phyloP scores from a whole-genome alignment of 1,284 basidiomycete genomes.

The Mycosarcoma maydis region DNA sequence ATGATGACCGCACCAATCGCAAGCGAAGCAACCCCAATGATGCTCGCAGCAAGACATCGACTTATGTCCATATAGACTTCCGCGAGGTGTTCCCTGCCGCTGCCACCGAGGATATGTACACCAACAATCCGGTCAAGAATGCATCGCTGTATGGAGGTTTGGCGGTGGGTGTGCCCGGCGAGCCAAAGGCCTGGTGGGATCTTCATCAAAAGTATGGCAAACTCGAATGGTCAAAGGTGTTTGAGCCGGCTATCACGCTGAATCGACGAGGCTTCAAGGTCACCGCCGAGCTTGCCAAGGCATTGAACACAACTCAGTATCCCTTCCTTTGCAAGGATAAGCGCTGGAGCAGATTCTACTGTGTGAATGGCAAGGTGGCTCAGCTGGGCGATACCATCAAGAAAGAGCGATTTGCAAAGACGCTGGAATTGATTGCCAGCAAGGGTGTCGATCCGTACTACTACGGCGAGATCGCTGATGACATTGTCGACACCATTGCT shows the following conservation, averaged over 20 bases:
- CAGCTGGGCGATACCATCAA: slow-evolving; percentile 58
- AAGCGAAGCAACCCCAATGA: slow-evolving; percentile 18
- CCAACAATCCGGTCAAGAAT: slow-evolving; percentile 29
- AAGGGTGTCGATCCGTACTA: slow-evolving; percentile 60
- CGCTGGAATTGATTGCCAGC: slow-evolving; percentile 47
- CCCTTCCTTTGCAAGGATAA: slow-evolving; percentile 62
- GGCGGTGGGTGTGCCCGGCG: slow-evolving; percentile 66
- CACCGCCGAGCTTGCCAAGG: slow-evolving; percentile 48
- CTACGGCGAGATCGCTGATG: slow-evolving; percentile 51
- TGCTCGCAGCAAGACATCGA: slow-evolving; percentile 40
- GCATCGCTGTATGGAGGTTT: slow-evolving; percentile 53
- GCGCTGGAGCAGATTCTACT: slow-evolving; percentile 55
- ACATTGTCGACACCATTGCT: slow-evolving; percentile 51
- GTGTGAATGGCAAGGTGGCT: slow-evolving; percentile 53
- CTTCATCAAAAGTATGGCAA: slow-evolving; percentile 63
- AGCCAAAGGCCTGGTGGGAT: slow-evolving; percentile 64
- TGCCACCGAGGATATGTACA: slow-evolving; percentile 67
- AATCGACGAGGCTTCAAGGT: slow-evolving; percentile 64
- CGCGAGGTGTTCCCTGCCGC: slow-evolving; percentile 68
- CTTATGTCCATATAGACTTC: slow-evolving; percentile 68
- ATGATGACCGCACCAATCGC: slow-evolving; percentile 20
- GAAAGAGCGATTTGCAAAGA: slow-evolving; percentile 47
- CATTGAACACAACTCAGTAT: slow-evolving; percentile 40
- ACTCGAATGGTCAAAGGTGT: slow-evolving; percentile 61
- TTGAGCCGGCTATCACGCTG: slow-evolving; percentile 62